These are phyloP conservation scores for Fusarium piperis DNA, from an alignment of 2,329 filamentous ascomycete genomes.

Conservation along the genomic window DNA sequence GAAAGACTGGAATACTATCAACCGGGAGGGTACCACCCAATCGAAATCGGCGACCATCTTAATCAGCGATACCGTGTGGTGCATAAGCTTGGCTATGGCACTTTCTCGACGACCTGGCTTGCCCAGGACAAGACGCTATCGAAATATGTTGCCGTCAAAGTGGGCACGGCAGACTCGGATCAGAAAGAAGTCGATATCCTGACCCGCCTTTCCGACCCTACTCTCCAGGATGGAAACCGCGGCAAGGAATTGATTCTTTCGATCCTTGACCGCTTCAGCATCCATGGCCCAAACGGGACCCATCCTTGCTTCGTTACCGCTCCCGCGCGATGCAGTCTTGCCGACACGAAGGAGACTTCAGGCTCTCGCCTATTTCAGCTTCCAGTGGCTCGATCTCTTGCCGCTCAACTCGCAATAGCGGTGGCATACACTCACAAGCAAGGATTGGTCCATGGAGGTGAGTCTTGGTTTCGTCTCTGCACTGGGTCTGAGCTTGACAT, in stretches of 20 bases:
- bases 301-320: slow-evolving; percentile 41
- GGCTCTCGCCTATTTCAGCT: slow-evolving; percentile 37
- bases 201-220: background rate
- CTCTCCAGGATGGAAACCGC: background rate
- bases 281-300: slow-evolving; percentile 43
- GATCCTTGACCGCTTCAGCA: slow-evolving; percentile 38
- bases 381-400: slow-evolving; percentile 39
- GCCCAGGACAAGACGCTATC: slow-evolving; percentile 35
- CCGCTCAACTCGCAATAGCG: slow-evolving; percentile 42
- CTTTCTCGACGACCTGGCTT: slow-evolving; percentile 48
- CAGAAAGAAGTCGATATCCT: slow-evolving; percentile 37
- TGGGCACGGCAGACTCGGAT: slow-evolving; percentile 39
- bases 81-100: slow-evolving; percentile 44
- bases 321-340: slow-evolving; percentile 41
- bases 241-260: slow-evolving; percentile 14
- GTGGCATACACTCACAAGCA: slow-evolving; percentile 44
- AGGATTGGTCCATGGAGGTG: slow-evolving; percentile 47
- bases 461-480: background rate
- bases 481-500: background rate
- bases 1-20: slow-evolving; percentile 43
- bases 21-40: slow-evolving; percentile 52
- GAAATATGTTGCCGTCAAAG: slow-evolving; percentile 47
- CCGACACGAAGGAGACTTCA: slow-evolving; percentile 16
- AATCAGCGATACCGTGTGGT: slow-evolving; percentile 38
- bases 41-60: slow-evolving; percentile 50